Percentiles rank a stretch among this genome's conserved stretches.
phyloP scores from a whole-genome alignment of 495 filamentous ascomycete genomes.

The Tuber umbilicatum region DNA sequence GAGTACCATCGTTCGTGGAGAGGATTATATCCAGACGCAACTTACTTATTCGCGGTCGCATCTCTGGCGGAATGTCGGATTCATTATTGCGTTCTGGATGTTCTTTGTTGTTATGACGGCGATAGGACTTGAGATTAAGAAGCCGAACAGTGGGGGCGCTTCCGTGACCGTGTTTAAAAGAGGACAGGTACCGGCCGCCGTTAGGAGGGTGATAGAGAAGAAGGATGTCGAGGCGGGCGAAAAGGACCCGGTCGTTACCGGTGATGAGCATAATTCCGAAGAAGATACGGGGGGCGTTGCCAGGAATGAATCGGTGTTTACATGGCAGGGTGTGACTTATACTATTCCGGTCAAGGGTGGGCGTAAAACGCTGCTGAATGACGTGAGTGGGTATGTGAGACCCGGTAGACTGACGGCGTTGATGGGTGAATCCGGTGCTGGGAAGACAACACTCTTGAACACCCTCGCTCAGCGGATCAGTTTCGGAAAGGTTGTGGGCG shows the following conservation, averaged over 20 bases:
- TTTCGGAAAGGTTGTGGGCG: conserved; percentile 50
- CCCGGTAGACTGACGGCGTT: conserved; percentile 66
- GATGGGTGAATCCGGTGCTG: conserved; percentile 46
- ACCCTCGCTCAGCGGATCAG: conserved; percentile 52
- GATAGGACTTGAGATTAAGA: conserved; percentile 62
- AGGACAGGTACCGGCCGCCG: conserved; percentile 52
- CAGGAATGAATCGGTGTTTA: conserved; percentile 61
- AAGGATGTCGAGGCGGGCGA: conserved; percentile 50
- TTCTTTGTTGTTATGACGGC: conserved; percentile 57
- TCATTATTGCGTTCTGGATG: conserved; percentile 59
- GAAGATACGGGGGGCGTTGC: conserved; percentile 47
- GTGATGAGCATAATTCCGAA: conserved; percentile 31
- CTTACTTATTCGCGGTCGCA: conserved; percentile 55
- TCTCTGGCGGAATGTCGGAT: conserved; percentile 65
- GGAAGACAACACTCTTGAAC: conserved; percentile 55
- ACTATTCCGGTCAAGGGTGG: conserved; percentile 59
- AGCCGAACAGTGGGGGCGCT: conserved; percentile 65
- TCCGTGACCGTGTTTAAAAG: conserved; percentile 63
- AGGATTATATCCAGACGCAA: conserved; percentile 50
- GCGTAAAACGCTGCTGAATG: conserved; percentile 53
- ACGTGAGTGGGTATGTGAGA: conserved; percentile 64
- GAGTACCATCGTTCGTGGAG: conserved; percentile 46
- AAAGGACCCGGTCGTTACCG: conserved; percentile 33
- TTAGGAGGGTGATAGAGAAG: conserved; percentile 49
- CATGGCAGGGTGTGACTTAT: conserved; percentile 73